Evolutionary conservation across 148 eudicot genomes (phyloP).

Genomic region (Limonium bicolor): DNA sequence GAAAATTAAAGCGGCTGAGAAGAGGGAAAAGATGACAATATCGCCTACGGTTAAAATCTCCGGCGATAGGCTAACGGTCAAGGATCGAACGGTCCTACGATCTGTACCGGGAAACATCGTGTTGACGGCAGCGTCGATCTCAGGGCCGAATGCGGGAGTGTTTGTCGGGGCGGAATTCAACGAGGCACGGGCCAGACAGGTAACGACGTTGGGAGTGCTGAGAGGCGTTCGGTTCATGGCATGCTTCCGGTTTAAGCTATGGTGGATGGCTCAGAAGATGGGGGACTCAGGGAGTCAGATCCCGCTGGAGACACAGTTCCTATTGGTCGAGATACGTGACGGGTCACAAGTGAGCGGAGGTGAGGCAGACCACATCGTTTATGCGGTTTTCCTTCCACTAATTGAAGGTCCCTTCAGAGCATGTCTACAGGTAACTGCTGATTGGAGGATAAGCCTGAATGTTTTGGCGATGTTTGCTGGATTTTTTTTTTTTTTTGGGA

Average conservation of each 20-base stretch:
- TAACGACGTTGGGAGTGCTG: conserved; percentile 39
- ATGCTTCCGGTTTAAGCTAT: conserved; percentile 64
- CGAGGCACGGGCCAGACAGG: conserved; percentile 26
- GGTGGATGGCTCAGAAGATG: conserved; percentile 95
- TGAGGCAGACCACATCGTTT: conserved; percentile 22
- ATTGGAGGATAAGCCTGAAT: neutral
- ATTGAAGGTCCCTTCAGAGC: conserved; percentile 68
- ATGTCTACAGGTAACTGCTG: conserved; percentile 19
- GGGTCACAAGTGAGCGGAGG: conserved; percentile 42
- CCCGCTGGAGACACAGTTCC: conserved; percentile 72
- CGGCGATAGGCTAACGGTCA: conserved; percentile 36
- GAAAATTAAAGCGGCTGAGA: conserved; percentile 11
- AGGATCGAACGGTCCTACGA: conserved; percentile 42
- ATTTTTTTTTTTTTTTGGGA: too few relatives aligned
- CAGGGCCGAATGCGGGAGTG: conserved; percentile 48
- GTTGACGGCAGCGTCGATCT: conserved; percentile 29
- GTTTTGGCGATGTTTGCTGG: too few relatives aligned
- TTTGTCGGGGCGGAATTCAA: conserved; percentile 51
- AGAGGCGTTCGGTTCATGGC: conserved; percentile 53
- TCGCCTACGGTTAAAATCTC: conserved; percentile 38
- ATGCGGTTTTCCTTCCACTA: conserved; percentile 59
- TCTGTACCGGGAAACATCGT: conserved; percentile 49
- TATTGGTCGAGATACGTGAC: conserved; percentile 43
- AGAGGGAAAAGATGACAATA: conserved; percentile 53
- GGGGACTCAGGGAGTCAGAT: conserved; percentile 50